phyloP scores from a whole-genome alignment of 441 rosid genomes.

The Erodium moschatum region DNA sequence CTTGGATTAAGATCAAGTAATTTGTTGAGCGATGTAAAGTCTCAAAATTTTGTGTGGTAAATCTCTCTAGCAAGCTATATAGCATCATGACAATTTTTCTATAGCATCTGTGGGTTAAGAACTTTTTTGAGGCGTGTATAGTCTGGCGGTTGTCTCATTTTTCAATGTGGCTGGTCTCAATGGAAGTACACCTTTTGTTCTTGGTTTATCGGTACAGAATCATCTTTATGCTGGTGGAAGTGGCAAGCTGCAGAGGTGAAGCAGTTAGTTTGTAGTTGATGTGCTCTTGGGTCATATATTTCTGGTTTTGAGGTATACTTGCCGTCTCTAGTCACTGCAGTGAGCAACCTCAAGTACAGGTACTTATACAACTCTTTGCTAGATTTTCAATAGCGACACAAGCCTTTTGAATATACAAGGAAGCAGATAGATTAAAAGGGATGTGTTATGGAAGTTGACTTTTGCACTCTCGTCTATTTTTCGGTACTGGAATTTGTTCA shows the following conservation, averaged over 20 bases:
- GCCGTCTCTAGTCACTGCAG: no score
- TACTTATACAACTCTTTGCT: neutral
- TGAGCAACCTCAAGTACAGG: no score
- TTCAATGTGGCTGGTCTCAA: neutral
- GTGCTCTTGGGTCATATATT: no score
- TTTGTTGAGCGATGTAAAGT: constrained; percentile 13
- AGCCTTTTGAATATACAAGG: constrained; percentile 4
- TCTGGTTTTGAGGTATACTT: no score
- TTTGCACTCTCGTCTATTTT: neutral
- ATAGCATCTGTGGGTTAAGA: neutral
- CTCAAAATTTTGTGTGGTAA: constrained; percentile 3
- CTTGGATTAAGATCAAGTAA: neutral
- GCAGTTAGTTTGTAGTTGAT: neutral
- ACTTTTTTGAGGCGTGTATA: neutral
- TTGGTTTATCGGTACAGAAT: neutral
- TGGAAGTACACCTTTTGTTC: neutral
- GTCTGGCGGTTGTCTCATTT: neutral
- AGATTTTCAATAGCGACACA: neutral
- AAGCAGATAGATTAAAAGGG: neutral
- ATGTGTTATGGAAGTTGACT: neutral
- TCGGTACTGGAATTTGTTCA: no score
- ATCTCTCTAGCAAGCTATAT: neutral
- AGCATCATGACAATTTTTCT: neutral
- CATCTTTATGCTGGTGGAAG: neutral
- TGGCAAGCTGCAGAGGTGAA: constrained; percentile 4